Conservation (phyloP, 306 rosid genomes). For the Mimosa pudica region DNA sequence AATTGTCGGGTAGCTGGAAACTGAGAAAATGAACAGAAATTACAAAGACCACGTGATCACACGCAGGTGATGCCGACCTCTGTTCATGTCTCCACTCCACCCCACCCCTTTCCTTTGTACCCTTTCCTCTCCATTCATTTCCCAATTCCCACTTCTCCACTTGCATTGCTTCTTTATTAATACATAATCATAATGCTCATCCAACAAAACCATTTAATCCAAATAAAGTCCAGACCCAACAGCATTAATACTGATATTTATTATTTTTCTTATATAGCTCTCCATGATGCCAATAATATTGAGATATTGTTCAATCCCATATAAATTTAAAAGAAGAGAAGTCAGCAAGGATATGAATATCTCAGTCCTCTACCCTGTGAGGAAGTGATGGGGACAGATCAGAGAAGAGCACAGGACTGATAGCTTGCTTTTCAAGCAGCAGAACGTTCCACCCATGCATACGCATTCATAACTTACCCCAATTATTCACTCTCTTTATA, state of each 20-base stretch:
- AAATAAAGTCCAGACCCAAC: background rate
- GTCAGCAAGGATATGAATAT: slow-evolving; percentile 24
- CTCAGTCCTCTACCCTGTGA: slow-evolving; percentile 31
- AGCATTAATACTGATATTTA: too few relatives aligned
- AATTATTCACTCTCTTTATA: background rate
- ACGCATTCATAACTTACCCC: slow-evolving; percentile 18
- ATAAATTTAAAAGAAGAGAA: background rate
- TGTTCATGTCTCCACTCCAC: slow-evolving; percentile 21
- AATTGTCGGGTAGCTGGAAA: slow-evolving; percentile 14
- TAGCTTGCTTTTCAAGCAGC: slow-evolving; percentile 43
- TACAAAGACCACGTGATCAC: slow-evolving; percentile 37
- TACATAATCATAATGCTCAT: background rate
- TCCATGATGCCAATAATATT: background rate
- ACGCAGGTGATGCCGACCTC: slow-evolving; percentile 36
- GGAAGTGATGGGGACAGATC: slow-evolving; percentile 22
- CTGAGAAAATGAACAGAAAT: slow-evolving; percentile 8
- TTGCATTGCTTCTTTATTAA: too few relatives aligned
- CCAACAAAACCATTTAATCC: background rate
- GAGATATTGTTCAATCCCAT: background rate
- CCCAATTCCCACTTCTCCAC: background rate
- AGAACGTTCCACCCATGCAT: slow-evolving; percentile 46
- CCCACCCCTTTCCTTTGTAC: background rate
- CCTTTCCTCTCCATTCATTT: background rate
- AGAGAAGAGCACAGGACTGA: slow-evolving; percentile 32
- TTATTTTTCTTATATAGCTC: too few relatives aligned